Percentiles rank a stretch among this genome's conserved stretches.
Evolutionary conservation across 192 early-diverging fungal genomes (phyloP).

Genomic region (Mortierella claussenii): DNA sequence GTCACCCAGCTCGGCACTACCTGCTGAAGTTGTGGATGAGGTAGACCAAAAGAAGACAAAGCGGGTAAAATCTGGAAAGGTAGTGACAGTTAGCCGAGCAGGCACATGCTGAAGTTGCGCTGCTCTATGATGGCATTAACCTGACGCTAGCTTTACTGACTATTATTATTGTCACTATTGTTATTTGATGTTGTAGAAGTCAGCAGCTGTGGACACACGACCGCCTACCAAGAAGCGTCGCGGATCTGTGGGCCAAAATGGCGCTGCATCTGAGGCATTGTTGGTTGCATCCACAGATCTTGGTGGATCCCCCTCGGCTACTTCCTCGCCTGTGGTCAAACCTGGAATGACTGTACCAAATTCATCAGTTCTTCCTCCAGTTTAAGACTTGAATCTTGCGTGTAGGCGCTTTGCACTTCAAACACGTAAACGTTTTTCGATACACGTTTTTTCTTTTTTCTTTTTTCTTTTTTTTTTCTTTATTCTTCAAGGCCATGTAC

Average conservation of each 20-base stretch:
- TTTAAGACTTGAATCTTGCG: not conserved
- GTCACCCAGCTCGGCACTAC: slow-evolving; percentile 48
- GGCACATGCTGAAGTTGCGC: too few relatives aligned
- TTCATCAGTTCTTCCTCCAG: slow-evolving; percentile 15
- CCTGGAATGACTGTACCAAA: slow-evolving; percentile 8
- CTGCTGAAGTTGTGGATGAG: slow-evolving; percentile 53
- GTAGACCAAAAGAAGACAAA: slow-evolving; percentile 52
- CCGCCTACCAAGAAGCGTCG: slow-evolving; percentile 52
- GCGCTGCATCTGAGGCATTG: slow-evolving; percentile 6
- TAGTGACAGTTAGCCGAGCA: too few relatives aligned
- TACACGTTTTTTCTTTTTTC: slow-evolving; percentile 7
- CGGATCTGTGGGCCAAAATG: slow-evolving; percentile 26
- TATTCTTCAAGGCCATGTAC: not conserved
- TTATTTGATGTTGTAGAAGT: not conserved
- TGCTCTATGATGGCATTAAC: too few relatives aligned
- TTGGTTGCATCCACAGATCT: slow-evolving; percentile 1
- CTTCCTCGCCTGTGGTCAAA: slow-evolving; percentile 11
- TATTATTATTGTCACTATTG: too few relatives aligned
- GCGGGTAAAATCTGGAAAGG: slow-evolving; percentile 53
- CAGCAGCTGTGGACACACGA: slow-evolving; percentile 5
- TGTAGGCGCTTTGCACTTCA: not conserved
- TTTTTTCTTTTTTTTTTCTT: slow-evolving; percentile 3
- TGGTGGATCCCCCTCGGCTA: not conserved
- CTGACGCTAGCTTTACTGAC: too few relatives aligned
- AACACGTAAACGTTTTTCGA: not conserved